phyloP scores from a whole-genome alignment of 2,329 filamentous ascomycete genomes.

The Colletotrichum shisoi region DNA sequence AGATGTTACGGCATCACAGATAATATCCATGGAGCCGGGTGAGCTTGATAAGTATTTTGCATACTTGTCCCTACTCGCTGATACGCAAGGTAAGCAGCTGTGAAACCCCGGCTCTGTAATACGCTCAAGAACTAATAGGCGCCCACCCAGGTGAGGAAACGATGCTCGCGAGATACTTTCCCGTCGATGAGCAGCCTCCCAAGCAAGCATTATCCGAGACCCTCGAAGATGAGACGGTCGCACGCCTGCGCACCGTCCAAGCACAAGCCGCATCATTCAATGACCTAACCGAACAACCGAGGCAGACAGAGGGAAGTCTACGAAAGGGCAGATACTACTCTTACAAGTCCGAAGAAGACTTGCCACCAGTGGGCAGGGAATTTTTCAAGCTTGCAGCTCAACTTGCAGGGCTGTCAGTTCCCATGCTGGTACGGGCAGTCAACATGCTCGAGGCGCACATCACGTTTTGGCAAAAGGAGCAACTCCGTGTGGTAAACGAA shows the following conservation, averaged over 20 bases:
- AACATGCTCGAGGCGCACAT: slow-evolving; percentile 52
- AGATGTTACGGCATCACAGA: slow-evolving; percentile 66
- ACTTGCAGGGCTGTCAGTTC: slow-evolving; percentile 48
- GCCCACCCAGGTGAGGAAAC: slow-evolving; percentile 25
- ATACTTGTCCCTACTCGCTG: slow-evolving; percentile 47
- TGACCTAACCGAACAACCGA: background rate
- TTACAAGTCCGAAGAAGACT: slow-evolving; percentile 44
- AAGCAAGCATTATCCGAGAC: slow-evolving; percentile 40
- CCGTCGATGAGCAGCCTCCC: slow-evolving; percentile 42
- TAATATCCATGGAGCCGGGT: slow-evolving; percentile 66
- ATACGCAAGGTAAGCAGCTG: slow-evolving; percentile 48
- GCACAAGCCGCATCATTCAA: slow-evolving; percentile 24
- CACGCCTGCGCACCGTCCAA: slow-evolving; percentile 23
- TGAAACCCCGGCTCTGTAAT: slow-evolving; percentile 42
- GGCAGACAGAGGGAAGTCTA: background rate
- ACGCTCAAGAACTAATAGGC: slow-evolving; percentile 2
- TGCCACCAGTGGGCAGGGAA: slow-evolving; percentile 45
- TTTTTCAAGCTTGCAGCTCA: slow-evolving; percentile 49
- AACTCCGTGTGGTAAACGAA: slow-evolving; percentile 24
- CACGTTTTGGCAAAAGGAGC: slow-evolving; percentile 47
- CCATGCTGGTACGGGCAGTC: slow-evolving; percentile 49
- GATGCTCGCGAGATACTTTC: slow-evolving; percentile 48
- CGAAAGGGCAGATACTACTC: slow-evolving; percentile 30
- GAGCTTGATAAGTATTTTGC: slow-evolving; percentile 73
- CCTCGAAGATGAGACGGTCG: slow-evolving; percentile 44